Evolutionary conservation across 2,329 filamentous ascomycete species (phyloP), one percentile per base, ranked within the genome.

Genomic region (Ophiostoma sp.): DNA sequence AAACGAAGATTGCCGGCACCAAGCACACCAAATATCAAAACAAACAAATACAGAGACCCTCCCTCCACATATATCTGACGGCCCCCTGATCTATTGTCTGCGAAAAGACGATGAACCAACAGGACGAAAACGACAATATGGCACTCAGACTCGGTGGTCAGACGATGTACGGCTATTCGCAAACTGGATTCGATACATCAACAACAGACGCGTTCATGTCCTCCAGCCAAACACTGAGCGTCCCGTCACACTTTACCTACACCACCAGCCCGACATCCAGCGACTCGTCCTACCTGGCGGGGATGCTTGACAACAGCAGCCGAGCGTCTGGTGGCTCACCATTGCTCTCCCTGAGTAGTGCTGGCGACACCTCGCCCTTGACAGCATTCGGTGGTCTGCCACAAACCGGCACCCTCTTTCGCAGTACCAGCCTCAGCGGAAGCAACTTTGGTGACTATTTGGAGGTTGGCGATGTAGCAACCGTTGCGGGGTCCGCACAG

Each of bases 391-490:
- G 66, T 15, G 45, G 42, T 8, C 2, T 52, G 19, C 19, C 45
- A 6, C 42, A 52, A 9, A 33, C 66, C 9, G 28, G 66, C 2
- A 25, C 28, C 4, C 3, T 22, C 3, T 36, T 55, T 6, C 45
- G 45, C 19, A 52, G 42, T 3, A 52, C 25, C 8, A 36, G 61
- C n/a, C 45, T 69, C 25, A 68, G 45, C 39, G 66, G 66, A 19
- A 69, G 66, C 45, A 69, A 69, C 25, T 69, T 52, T 52, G 66
- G 28, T 19, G 66, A 69, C 66, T 69, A 22, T n/a, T 3, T 69
- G 66, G 45, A 52, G 8, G 45, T 50, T 9, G 19, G 42, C 11
- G 28, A 55, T 25, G 28, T n/a, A 11, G 28, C 45, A 15, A 52
- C 66, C 1, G 11, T 55, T 52, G 45, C 45, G 1, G 28, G 61